A percentile compares a stretch with the other conserved stretches of the same genome.
phyloP scores from a whole-genome alignment of 805 yeast species.

The Candida quercuum region DNA sequence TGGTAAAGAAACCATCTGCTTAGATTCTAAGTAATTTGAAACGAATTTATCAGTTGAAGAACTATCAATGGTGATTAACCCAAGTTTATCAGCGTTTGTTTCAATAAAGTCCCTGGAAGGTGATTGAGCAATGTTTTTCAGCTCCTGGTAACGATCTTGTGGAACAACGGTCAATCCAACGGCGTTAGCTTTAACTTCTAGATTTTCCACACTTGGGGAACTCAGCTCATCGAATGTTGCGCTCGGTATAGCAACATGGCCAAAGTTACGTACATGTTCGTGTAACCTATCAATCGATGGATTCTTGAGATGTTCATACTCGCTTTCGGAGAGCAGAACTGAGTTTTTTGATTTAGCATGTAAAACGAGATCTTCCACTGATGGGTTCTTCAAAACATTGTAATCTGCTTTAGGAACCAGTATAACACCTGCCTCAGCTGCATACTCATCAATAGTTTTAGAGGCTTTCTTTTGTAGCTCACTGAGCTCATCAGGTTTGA shows the following conservation, averaged over 20 bases:
- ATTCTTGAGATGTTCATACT: too few species aligned
- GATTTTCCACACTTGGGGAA: not conserved
- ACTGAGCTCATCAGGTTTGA: not conserved
- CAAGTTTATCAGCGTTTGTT: conserved; percentile 3
- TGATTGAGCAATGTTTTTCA: conserved; percentile 4
- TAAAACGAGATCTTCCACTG: conserved; percentile 1
- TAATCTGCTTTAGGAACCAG: not conserved
- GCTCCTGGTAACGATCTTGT: not conserved
- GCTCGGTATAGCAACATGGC: not conserved
- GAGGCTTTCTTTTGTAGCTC: not conserved
- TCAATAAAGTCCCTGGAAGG: too few species aligned
- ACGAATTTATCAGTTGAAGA: too few species aligned
- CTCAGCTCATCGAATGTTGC: not conserved
- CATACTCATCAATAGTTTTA: not conserved
- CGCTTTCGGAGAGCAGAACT: not conserved
- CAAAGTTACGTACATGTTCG: too few species aligned
- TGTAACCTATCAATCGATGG: too few species aligned
- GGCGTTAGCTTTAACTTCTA: not conserved
- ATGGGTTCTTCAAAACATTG: conserved; percentile 1
- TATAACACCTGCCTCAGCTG: not conserved
- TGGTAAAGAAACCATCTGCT: conserved; percentile 8
- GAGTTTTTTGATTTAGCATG: not conserved
- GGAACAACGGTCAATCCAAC: not conserved
- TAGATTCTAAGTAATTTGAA: conserved; percentile 5
- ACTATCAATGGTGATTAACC: too few species aligned